phyloP scores from a whole-genome alignment of 306 rosid genomes.

The Hippophae rhamnoides region DNA sequence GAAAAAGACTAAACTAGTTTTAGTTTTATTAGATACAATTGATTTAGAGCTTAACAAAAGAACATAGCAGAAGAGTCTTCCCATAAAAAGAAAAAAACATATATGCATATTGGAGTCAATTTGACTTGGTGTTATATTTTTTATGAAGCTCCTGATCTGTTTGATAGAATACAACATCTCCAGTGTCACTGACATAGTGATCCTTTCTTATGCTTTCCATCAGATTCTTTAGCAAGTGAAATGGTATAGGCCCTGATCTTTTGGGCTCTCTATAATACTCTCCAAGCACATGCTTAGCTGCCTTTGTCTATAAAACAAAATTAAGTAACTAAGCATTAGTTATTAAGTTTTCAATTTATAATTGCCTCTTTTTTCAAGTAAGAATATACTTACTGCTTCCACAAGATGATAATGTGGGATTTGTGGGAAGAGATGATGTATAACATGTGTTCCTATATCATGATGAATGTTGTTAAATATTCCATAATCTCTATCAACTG shows the following conservation, averaged over 20 bases:
- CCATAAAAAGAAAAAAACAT: no score
- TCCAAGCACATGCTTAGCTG: slow-evolving; percentile 70
- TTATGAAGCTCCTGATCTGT: slow-evolving; percentile 39
- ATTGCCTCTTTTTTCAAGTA: no score
- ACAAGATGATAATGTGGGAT: slow-evolving; percentile 88
- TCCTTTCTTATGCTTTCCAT: slow-evolving; percentile 51
- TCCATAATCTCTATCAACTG: slow-evolving; percentile 89
- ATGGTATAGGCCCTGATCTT: slow-evolving; percentile 71
- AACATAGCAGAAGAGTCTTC: no score
- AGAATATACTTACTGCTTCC: slow-evolving; percentile 53
- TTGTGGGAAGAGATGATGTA: slow-evolving; percentile 93
- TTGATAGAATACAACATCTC: slow-evolving; percentile 65
- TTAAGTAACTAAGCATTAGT: no score
- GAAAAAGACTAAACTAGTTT: no score
- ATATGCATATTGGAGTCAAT: slow-evolving; percentile 1
- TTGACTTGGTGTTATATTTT: slow-evolving; percentile 24
- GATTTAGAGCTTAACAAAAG: no score
- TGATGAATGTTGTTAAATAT: slow-evolving; percentile 72
- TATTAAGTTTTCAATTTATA: no score
- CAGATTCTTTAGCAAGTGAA: slow-evolving; percentile 52
- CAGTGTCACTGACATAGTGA: slow-evolving; percentile 70
- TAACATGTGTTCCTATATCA: slow-evolving; percentile 89
- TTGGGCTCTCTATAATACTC: slow-evolving; percentile 81
- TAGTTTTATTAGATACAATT: no score
- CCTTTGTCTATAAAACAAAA: slow-evolving; percentile 43